Conservation (phyloP, 2,329 filamentous ascomycete genomes). For the Trichoderma polysporum region DNA sequence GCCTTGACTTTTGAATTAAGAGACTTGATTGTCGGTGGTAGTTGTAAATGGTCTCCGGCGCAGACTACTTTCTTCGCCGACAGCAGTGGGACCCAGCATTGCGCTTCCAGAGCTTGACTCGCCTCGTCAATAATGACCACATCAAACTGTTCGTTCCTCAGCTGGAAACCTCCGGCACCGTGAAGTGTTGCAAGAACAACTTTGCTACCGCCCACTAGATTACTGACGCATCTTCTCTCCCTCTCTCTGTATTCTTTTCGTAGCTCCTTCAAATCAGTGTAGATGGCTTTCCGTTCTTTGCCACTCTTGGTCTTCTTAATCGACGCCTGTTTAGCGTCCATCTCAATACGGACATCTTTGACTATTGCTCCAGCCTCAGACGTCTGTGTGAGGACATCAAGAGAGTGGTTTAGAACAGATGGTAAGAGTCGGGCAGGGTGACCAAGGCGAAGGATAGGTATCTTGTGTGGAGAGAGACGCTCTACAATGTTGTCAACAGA, state of each 20-base stretch:
- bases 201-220: conserved; percentile 72
- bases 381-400: conserved; percentile 86
- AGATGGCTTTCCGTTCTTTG: conserved; percentile 76
- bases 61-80: conserved; percentile 81
- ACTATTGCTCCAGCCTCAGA: conserved; percentile 89
- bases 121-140: conserved; percentile 96
- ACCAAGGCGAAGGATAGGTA: conserved; percentile 85
- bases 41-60: conserved; percentile 89
- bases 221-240: conserved; percentile 76
- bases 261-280: conserved; percentile 79
- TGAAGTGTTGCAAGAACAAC: conserved; percentile 92
- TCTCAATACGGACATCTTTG: conserved; percentile 84
- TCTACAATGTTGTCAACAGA: conserved; percentile 98
- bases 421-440: conserved; percentile 90
- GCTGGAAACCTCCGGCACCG: conserved; percentile 81
- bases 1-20: conserved; percentile 52
- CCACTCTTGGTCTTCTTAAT: conserved; percentile 84
- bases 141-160: conserved; percentile 80
- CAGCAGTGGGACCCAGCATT: conserved; percentile 92
- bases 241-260: conserved; percentile 85
- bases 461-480: conserved; percentile 76
- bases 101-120: conserved; percentile 90
- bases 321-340: conserved; percentile 86
- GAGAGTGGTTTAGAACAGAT: conserved; percentile 81
- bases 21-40: conserved; percentile 93